These are phyloP conservation scores for Entomortierella lignicola DNA, from an alignment of 192 early-diverging fungal species.

Conservation along the genomic window DNA sequence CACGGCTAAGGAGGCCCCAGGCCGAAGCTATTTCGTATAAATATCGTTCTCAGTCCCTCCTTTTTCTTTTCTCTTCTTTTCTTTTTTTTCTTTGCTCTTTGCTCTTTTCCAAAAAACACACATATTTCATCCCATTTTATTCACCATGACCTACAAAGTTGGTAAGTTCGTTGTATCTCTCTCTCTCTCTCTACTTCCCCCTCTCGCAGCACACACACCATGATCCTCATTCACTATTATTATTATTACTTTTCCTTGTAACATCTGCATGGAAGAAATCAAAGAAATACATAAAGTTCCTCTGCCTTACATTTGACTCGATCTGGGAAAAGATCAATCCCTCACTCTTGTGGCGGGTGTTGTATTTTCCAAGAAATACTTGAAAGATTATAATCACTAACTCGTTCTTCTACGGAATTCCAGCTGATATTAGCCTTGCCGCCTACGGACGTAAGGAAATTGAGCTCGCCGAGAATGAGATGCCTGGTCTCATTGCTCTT, in stretches of 20 bases:
- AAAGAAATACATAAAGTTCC: no score
- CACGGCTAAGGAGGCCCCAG: conserved; percentile 1
- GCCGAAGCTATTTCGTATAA: neutral
- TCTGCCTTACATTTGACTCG: neutral
- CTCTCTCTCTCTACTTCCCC: neutral
- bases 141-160: conserved; percentile 39
- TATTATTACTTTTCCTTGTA: neutral
- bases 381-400: neutral
- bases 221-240: neutral
- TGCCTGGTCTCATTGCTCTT: conserved; percentile 97
- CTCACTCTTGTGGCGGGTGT: no score
- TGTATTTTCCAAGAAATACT: neutral
- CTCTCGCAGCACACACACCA: no score
- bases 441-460: conserved; percentile 98
- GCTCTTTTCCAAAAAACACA: conserved; percentile 9
- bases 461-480: conserved; percentile 95
- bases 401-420: neutral
- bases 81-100: conserved; percentile 23
- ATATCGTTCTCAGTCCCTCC: neutral
- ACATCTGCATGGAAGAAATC: neutral
- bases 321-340: no score
- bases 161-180: conserved; percentile 22
- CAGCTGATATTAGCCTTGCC: conserved; percentile 63
- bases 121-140: conserved; percentile 11
- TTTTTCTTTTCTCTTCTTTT: conserved; percentile 3